Evolutionary conservation across 2,329 filamentous ascomycete species (phyloP), one percentile per base, ranked within the genome.

Genomic region (Fusarium albosuccineum): DNA sequence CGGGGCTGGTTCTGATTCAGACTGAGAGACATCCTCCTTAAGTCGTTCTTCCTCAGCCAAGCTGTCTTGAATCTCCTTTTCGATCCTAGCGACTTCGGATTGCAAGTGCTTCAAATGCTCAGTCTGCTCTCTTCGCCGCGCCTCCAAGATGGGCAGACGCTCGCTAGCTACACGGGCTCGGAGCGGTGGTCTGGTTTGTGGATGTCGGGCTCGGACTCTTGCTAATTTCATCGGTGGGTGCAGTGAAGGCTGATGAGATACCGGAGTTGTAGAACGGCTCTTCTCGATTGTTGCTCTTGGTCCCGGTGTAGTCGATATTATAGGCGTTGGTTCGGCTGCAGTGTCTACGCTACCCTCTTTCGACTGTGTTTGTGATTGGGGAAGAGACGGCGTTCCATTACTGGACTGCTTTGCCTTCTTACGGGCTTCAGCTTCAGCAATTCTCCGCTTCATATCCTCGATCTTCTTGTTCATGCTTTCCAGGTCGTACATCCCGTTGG

Each of bases 381-480:
- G 70, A 4, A 71, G 56, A 33, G 67, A 77, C 6, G 77, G 74
- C 3, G 80, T 80, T 5, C 65, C 67, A 37, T 71, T 75, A 41
- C 65, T 73, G 13, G 75, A 77, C 29, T 61, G 68, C 62, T 80
- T 83, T 46, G 79, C 77, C 69, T 81, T 84, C 71, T 84, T 83
- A 69, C 83, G 85, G 9, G 86, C 86, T 73, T 89, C 86, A 14
- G 85, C 85, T 68, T 87, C 83, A 3, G 86, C 86, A 70, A 89
- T 89, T 66, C 80, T 84, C 34, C 81, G 80, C 72, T 87, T 89
- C 79, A 90, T 85, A 53, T 85, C 82, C 69, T 89, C 85, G 33
- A 91, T 91, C 66, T 86, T 82, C 57, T 83, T 84, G 65, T 86
- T 83, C 77, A 87, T 87, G 39, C 77, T 79, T 44, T 81, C 78